Base-by-base conservation (phyloP, 805 yeast genomes). In the Kodamaea leandrae region DNA sequence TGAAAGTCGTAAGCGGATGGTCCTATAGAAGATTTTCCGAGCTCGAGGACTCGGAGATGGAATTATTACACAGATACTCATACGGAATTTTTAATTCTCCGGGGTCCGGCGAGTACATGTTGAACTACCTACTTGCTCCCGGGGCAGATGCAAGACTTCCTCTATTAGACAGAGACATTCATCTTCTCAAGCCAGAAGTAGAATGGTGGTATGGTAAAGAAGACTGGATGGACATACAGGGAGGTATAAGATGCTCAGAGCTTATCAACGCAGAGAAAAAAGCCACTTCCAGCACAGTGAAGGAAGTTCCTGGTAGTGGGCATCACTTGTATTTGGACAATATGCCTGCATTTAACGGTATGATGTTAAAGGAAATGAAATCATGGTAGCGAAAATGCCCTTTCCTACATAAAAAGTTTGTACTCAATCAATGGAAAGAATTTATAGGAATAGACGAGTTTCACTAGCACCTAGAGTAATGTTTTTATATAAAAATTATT, bases 71-170 rank as follows among this genome's bases (percentile, higher is more conserved):
- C 55, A 70, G 72, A 49, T 93, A 93, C 58, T 70, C 91, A 0
- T 90, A 91, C 61, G 77, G 82, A 3, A 86, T 90, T 9, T 93
- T 93, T 70, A 86, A 82, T 49, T 83, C 86, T 6, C 77, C 72
- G 3, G 99, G 99, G 0, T 86, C 95, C 0, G 98, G 98, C 5
- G 99, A 91, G 63, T 91, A 91, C 58, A 82, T 91, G 71, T 68
- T 93, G 49, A 85, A 87, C 50, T 85, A 83, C 55, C 68, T 89
- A 14, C 65, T 91, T 17, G 90, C 87, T 0, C 95, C 96, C 5
- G 99, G 98, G 3, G 98, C 96, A 0, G 78, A 79, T 36, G 95
- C 97, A 1, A 70, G 96, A 46, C 66, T 75, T 51, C 95, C 98
- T 1, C 65, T 91, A 39, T 49, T 61, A 4, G 70, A 66, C 13